A percentile compares a stretch with the other conserved stretches of the same genome.
Evolutionary conservation across 2,329 filamentous ascomycete genomes (phyloP).

Genomic region (Blastomyces silverae): DNA sequence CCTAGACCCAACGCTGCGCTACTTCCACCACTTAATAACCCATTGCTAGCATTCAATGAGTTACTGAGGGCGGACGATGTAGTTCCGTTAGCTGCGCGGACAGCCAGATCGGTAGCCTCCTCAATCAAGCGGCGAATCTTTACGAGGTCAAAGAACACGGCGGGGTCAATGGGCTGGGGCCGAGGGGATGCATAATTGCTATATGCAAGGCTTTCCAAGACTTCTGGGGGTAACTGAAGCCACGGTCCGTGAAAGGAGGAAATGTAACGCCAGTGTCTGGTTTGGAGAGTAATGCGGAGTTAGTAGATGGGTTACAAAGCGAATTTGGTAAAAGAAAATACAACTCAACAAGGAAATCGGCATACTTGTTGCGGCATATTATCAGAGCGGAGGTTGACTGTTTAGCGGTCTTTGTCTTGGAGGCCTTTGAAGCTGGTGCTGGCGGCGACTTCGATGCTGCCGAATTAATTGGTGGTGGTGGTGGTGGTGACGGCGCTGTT

Average conservation of each 20-base stretch:
- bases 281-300: not conserved
- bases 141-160: conserved; percentile 74
- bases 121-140: conserved; percentile 76
- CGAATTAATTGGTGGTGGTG: conserved; percentile 12
- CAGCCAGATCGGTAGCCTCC: conserved; percentile 69
- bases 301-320: not conserved
- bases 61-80: conserved; percentile 58
- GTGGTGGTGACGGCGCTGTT: conserved; percentile 7
- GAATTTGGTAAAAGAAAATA: not conserved
- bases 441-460: conserved; percentile 14
- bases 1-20: conserved; percentile 53
- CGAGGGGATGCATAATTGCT: conserved; percentile 71
- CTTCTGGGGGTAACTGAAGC: conserved; percentile 70
- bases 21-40: conserved; percentile 43
- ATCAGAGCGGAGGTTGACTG: conserved; percentile 48
- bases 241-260: conserved; percentile 77
- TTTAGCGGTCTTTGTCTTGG: conserved; percentile 15
- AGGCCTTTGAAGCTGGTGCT: conserved; percentile 14
- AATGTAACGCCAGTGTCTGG: conserved; percentile 77
- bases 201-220: conserved; percentile 70
- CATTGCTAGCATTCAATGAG: conserved; percentile 47
- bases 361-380: conserved; percentile 62
- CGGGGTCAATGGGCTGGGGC: conserved; percentile 70
- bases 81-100: conserved; percentile 68
- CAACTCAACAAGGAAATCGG: not conserved